A percentile compares a stretch with the other conserved stretches of the same genome.
phyloP scores from a whole-genome alignment of 495 filamentous ascomycete genomes.

The Aspergillus bertholletiae region DNA sequence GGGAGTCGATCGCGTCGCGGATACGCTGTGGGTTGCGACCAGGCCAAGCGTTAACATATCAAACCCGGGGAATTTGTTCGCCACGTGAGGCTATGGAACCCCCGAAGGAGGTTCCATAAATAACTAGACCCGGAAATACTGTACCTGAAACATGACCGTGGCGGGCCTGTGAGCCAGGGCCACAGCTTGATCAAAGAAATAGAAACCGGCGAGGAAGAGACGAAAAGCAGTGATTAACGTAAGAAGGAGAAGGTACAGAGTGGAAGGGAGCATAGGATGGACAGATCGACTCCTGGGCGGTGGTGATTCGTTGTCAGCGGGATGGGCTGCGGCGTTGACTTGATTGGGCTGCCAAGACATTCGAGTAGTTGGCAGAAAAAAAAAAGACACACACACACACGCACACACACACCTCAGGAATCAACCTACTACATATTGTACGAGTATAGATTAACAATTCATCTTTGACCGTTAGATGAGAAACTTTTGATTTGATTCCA shows the following conservation, averaged over 20 bases:
- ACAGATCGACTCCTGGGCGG: not conserved
- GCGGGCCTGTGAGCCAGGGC: constrained; percentile 31
- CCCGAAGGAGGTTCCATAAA: not conserved
- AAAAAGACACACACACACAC: too few relatives aligned
- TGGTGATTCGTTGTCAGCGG: not conserved
- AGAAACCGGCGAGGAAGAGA: constrained; percentile 18
- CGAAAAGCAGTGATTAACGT: constrained; percentile 12
- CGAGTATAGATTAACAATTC: too few relatives aligned
- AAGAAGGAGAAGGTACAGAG: constrained; percentile 16
- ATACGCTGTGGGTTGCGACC: constrained; percentile 55
- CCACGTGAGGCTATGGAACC: not conserved
- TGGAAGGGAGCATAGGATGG: constrained; percentile 16
- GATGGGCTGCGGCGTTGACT: not conserved
- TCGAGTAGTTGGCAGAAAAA: too few relatives aligned
- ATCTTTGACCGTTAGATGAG: too few relatives aligned
- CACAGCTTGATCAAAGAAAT: constrained; percentile 24
- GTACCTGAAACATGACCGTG: constrained; percentile 49
- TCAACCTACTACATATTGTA: too few relatives aligned
- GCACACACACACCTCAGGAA: too few relatives aligned
- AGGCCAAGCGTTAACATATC: not conserved
- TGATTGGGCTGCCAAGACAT: not conserved
- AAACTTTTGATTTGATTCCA: too few relatives aligned
- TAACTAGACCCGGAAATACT: not conserved
- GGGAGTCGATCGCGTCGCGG: constrained; percentile 79
- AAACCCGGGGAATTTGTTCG: not conserved